Base-by-base conservation (phyloP, 306 rosid genomes). In the Oemleria cerasiformis region DNA sequence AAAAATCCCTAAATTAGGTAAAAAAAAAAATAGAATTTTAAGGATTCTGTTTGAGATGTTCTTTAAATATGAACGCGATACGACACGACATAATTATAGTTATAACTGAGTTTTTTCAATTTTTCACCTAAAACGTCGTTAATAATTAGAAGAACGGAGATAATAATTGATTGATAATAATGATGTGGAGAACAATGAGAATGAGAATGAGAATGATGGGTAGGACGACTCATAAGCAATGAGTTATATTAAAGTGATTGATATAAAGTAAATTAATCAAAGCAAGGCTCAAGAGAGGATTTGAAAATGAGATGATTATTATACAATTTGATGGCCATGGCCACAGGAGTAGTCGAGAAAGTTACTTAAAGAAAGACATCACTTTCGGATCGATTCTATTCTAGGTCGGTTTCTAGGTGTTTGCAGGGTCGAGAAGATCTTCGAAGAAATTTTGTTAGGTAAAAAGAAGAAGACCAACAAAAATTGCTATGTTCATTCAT, bases 401-500 rank as follows among this genome's bases (percentile, higher is more conserved):
- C 36, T 30, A 30, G 36, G 36, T 42, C 5, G 7, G 12, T 53
- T 53, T 54, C 3, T 9, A 21, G 73, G 23, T 55, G 25, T 53
- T 55, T 47, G 61, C 55, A 58, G 59, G 71, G 70, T 47, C 85
- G 34, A 77, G 76, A 81, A 78, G 84, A 57, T 62, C 67, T 73
- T 68, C 51, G 9, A 57, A 47, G 23, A 64, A 63, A 63, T 58
- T 44, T 44, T 15, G 16, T 51, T 58, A 17, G 85, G 73, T 63
- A 62, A 9, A 38, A 4, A 75, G 70, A 65, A 34, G 62, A 55
- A 53, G 12, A 41, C 23, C 21, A 5, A 41, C 15, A 55, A 47
- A 56, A 5, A 30, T 30, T 30, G 3, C 21, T 30, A 49, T 73
- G 49, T 13, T 43, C 15, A 49, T 84, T 72, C 79, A 44, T 40